Conservation (phyloP, 1,139 yeast species). For the Blastobotrys serpentis region DNA sequence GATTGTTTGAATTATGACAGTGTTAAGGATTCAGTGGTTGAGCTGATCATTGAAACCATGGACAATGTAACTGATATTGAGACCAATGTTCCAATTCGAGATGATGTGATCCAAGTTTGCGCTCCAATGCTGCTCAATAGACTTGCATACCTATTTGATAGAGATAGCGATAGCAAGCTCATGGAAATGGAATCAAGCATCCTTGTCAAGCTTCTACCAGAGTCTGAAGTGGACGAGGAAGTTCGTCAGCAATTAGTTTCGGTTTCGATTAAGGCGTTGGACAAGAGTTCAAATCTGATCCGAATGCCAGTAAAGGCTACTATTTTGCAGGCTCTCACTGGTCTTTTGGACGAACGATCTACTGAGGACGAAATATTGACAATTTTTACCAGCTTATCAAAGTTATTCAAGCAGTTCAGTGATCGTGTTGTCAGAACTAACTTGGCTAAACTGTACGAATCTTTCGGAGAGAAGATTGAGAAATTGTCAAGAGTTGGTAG, state of each 20-base stretch:
- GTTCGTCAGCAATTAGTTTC: constrained; percentile 55
- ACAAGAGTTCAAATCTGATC: constrained; percentile 58
- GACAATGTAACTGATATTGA: constrained; percentile 46
- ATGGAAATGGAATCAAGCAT: constrained; percentile 52
- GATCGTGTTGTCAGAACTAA: constrained; percentile 62
- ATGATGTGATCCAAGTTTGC: constrained; percentile 32
- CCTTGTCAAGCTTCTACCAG: constrained; percentile 59
- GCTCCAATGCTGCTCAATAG: constrained; percentile 31
- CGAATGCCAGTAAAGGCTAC: constrained; percentile 56
- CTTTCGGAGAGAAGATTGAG: constrained; percentile 55
- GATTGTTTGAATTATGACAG: constrained; percentile 52
- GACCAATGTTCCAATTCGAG: constrained; percentile 39
- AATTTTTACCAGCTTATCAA: constrained; percentile 57
- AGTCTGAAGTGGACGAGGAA: constrained; percentile 57
- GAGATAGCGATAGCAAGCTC: constrained; percentile 34
- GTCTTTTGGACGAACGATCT: constrained; percentile 55
- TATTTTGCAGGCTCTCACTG: constrained; percentile 57
- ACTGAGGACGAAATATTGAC: constrained; percentile 52
- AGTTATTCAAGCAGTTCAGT: constrained; percentile 55
- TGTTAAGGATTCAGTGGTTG: constrained; percentile 67
- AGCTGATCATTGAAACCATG: constrained; percentile 57
- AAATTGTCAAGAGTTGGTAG: constrained; percentile 49
- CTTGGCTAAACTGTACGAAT: constrained; percentile 57
- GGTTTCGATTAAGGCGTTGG: constrained; percentile 62
- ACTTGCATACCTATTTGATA: constrained; percentile 31